Evolutionary conservation across 2,329 filamentous ascomycete species (phyloP), one percentile per base, ranked within the genome.

Genomic region (Alternaria sp.): DNA sequence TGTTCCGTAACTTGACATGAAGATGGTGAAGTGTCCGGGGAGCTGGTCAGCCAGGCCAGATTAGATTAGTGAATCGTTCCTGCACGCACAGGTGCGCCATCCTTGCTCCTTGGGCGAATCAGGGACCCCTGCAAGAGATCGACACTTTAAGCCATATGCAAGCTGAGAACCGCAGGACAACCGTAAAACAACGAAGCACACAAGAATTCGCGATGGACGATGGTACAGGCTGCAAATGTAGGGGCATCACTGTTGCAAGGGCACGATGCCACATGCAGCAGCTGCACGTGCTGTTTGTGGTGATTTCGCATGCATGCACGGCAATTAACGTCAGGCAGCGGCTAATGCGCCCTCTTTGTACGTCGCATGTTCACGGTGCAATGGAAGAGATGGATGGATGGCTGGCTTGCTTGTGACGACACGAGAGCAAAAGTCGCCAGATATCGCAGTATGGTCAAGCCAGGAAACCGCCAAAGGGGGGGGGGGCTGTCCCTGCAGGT

Each of bases 291-390:
- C 23, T 40, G 14, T 29, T 39, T 54, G 34, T 17, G 52, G 36
- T 26, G 26, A 40, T 29, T 29, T n/a, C 28, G 34, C 42, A 41
- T 21, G 17, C 28, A 37, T 26, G 50, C 45, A 24, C 33, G 26
- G 49, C 56, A 62, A 55, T 58, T 40, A 52, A 59, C 44, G 55
- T 60, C 63, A 67, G 61, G 52, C 31, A 48, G 62, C 65, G 63
- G 58, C 60, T 65, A 62, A 63, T 59, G 61, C 56, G 54, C 50
- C 50, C 46, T 65, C 56, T 52, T 54, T 26, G 56, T 50, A 58
- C 54, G 44, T 55, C 51, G 61, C 56, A 56, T 57, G 62, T 66
- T 58, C 54, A 54, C 62, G 62, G 51, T 60, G 60, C 42, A 58
- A 63, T 53, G 46, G 50, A 56, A 59, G 58, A 55, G 26, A 51